Conservation (phyloP, 352 stramenopile genomes). For the Phytophthora pini region DNA sequence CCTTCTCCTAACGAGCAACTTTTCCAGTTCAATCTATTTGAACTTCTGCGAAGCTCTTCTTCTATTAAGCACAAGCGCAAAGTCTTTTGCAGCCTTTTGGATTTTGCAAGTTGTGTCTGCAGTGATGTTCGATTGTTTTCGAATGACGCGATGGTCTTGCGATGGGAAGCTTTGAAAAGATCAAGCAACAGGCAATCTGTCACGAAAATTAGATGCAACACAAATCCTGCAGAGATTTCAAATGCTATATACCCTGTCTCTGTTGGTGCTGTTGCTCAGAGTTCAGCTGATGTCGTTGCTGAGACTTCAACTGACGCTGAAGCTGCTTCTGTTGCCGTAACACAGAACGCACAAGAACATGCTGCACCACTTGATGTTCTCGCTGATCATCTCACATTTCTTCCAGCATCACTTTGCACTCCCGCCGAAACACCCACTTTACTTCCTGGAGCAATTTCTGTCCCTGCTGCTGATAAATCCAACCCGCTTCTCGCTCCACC, state of each 20-base stretch:
- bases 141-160: background rate
- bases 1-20: background rate
- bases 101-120: conserved; percentile 3
- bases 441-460: too few species aligned
- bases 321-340: too few species aligned
- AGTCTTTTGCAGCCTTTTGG: background rate
- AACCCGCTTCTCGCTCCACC: too few species aligned
- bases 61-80: background rate
- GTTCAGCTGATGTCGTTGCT: background rate
- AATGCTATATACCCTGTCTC: background rate
- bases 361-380: too few species aligned
- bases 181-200: background rate
- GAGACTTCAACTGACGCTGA: too few species aligned
- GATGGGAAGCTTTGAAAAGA: background rate
- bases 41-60: background rate
- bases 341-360: too few species aligned
- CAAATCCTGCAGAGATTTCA: background rate
- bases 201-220: background rate
- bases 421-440: too few species aligned
- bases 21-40: background rate
- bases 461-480: too few species aligned
- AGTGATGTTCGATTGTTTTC: background rate
- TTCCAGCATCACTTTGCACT: too few species aligned
- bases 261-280: background rate
- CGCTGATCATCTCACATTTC: too few species aligned